Evolutionary conservation across 2,329 filamentous ascomycete species (phyloP).

Genomic region (Penicillium rolfsii): DNA sequence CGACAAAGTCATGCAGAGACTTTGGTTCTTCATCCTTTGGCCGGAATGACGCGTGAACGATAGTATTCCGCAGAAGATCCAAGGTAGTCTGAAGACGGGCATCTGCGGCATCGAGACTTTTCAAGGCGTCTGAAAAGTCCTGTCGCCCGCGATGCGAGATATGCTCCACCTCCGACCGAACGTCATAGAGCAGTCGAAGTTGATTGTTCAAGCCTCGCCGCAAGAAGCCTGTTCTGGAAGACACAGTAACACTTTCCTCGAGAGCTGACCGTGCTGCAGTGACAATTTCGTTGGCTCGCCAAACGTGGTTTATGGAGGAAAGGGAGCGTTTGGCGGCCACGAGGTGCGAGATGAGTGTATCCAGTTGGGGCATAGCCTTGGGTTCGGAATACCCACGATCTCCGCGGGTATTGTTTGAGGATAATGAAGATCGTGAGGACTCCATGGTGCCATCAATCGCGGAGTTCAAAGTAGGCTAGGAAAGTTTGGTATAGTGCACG

Average conservation of each 20-base stretch:
- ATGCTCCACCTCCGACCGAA: slow-evolving; percentile 50
- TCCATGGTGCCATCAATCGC: slow-evolving; percentile 31
- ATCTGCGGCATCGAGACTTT: slow-evolving; percentile 63
- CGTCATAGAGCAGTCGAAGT: slow-evolving; percentile 48
- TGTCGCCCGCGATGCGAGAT: slow-evolving; percentile 47
- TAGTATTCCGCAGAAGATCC: slow-evolving; percentile 58
- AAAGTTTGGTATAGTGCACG: background rate
- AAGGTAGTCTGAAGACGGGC: slow-evolving; percentile 60
- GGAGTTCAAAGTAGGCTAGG: background rate
- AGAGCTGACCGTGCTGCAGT: slow-evolving; percentile 73
- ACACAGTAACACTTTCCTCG: slow-evolving; percentile 76
- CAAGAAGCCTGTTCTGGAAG: slow-evolving; percentile 70
- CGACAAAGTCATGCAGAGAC: slow-evolving; percentile 68
- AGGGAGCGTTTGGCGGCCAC: slow-evolving; percentile 86
- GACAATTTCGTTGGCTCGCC: slow-evolving; percentile 84
- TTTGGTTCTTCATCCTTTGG: slow-evolving; percentile 54
- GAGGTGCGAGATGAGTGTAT: slow-evolving; percentile 80
- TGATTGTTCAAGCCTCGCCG: slow-evolving; percentile 61
- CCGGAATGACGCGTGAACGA: slow-evolving; percentile 61
- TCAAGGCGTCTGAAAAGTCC: slow-evolving; percentile 55
- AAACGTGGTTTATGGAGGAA: slow-evolving; percentile 78
- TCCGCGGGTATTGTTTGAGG: slow-evolving; percentile 23
- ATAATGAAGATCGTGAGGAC: slow-evolving; percentile 37
- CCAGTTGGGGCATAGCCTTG: slow-evolving; percentile 55
- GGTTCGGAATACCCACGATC: slow-evolving; percentile 21